These are phyloP conservation scores for Penicilliopsis zonata DNA, from an alignment of 495 filamentous ascomycete genomes.

Conservation along the genomic window DNA sequence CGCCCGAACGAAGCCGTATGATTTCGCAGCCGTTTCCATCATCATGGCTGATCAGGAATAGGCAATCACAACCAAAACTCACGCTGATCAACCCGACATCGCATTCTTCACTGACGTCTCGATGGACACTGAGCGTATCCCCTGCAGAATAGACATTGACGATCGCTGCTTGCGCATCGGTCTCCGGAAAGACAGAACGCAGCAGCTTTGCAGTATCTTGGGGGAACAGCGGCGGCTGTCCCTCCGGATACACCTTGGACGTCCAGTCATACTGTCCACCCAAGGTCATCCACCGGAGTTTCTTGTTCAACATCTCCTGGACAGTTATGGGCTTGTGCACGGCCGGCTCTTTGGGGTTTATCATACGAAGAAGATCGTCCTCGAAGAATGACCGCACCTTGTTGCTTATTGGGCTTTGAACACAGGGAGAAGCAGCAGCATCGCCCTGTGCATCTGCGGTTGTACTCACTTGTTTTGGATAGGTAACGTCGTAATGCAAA, in stretches of 20 bases:
- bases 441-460: background rate
- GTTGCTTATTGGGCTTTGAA: background rate
- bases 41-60: slow-evolving; percentile 49
- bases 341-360: slow-evolving; percentile 50
- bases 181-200: slow-evolving; percentile 53
- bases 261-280: slow-evolving; percentile 96
- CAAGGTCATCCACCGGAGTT: slow-evolving; percentile 84
- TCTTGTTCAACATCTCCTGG: slow-evolving; percentile 54
- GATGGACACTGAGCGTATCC: slow-evolving; percentile 78
- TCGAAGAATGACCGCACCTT: slow-evolving; percentile 36
- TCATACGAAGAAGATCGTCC: slow-evolving; percentile 18
- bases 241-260: slow-evolving; percentile 59
- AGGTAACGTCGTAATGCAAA: slow-evolving; percentile 66
- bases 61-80: slow-evolving; percentile 75
- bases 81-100: slow-evolving; percentile 67
- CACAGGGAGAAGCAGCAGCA: background rate
- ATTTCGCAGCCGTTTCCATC: slow-evolving; percentile 37
- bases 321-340: slow-evolving; percentile 60
- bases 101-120: slow-evolving; percentile 77
- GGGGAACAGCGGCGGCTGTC: slow-evolving; percentile 60
- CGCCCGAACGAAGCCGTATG: slow-evolving; percentile 63
- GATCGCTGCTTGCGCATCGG: slow-evolving; percentile 74
- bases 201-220: slow-evolving; percentile 55
- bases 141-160: slow-evolving; percentile 82
- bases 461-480: slow-evolving; percentile 29